Conservation (phyloP, 2,329 filamentous ascomycete species). For the Penicillium crustosum region DNA sequence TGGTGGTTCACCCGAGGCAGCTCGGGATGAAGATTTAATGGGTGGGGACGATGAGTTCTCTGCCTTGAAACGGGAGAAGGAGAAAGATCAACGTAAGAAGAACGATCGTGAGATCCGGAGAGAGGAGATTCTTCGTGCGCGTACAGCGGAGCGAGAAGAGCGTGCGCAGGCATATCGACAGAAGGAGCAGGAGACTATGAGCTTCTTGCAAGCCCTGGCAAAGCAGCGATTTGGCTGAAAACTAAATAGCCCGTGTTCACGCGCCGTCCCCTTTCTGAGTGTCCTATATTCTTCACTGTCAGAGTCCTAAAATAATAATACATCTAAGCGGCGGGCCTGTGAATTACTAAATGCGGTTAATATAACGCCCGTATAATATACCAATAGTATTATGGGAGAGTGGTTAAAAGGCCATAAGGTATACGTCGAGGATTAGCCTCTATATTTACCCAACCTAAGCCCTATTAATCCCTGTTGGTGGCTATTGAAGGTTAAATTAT, state of each 20-base stretch:
- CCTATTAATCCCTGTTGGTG: too few relatives aligned
- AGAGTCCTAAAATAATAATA: neutral
- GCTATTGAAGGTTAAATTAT: too few relatives aligned
- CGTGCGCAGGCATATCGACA: constrained; percentile 65
- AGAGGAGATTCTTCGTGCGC: constrained; percentile 76
- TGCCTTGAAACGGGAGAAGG: constrained; percentile 64
- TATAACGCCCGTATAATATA: too few relatives aligned
- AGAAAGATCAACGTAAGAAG: constrained; percentile 69
- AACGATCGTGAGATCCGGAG: constrained; percentile 78
- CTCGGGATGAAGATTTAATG: constrained; percentile 75
- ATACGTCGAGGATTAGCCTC: too few relatives aligned
- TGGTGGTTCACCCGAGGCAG: constrained; percentile 62
- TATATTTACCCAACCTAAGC: too few relatives aligned
- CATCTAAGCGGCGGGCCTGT: too few relatives aligned
- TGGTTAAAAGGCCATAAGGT: too few relatives aligned
- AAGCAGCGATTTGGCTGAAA: constrained; percentile 70
- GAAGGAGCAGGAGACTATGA: constrained; percentile 82
- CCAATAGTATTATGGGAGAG: too few relatives aligned
- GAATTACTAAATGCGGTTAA: too few relatives aligned
- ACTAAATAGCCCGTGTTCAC: neutral
- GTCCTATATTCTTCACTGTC: neutral
- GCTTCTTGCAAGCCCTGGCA: constrained; percentile 75
- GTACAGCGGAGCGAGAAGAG: constrained; percentile 77
- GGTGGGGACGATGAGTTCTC: constrained; percentile 61
- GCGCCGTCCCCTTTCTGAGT: neutral